Evolutionary conservation across 306 rosid genomes (phyloP).

Genomic region (Malus fusca): DNA sequence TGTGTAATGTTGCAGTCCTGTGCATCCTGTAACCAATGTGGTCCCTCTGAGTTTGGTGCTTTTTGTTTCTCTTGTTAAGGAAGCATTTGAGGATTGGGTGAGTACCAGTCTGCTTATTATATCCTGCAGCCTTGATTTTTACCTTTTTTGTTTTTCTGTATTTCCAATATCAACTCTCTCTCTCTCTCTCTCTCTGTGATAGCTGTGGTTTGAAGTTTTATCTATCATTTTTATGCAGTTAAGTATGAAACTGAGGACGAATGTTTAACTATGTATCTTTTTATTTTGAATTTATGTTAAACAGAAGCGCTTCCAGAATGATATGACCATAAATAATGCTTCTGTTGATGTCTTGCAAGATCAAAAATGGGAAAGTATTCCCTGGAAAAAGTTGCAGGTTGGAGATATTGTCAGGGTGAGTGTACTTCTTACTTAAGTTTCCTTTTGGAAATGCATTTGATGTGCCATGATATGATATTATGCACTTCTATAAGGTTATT

Average conservation of each 20-base stretch:
- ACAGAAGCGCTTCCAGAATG: slow-evolving; percentile 96
- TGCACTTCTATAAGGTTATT: not conserved
- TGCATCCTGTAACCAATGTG: slow-evolving; percentile 83
- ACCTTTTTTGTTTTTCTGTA: not conserved
- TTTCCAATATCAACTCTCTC: not conserved
- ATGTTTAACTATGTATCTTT: not conserved
- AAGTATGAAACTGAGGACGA: not conserved
- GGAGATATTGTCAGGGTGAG: slow-evolving; percentile 86
- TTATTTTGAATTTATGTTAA: slow-evolving; percentile 17
- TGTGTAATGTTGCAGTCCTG: slow-evolving; percentile 67
- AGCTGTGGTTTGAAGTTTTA: slow-evolving; percentile 6
- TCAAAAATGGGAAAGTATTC: slow-evolving; percentile 70
- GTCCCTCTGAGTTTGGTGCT: slow-evolving; percentile 85
- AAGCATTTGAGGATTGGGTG: slow-evolving; percentile 97
- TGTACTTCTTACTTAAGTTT: slow-evolving; percentile 7
- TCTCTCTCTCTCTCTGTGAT: not conserved
- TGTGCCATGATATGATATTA: not conserved
- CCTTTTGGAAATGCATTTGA: not conserved
- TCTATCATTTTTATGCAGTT: not conserved
- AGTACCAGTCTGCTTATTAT: slow-evolving; percentile 27
- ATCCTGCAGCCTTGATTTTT: slow-evolving; percentile 3
- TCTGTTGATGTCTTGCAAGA: slow-evolving; percentile 63
- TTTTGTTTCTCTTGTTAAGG: slow-evolving; percentile 77
- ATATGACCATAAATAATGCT: slow-evolving; percentile 69
- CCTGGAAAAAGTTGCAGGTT: slow-evolving; percentile 90